Evolutionary conservation across 2,329 filamentous ascomycete genomes (phyloP).

Genomic region (Aspergillus fructus): DNA sequence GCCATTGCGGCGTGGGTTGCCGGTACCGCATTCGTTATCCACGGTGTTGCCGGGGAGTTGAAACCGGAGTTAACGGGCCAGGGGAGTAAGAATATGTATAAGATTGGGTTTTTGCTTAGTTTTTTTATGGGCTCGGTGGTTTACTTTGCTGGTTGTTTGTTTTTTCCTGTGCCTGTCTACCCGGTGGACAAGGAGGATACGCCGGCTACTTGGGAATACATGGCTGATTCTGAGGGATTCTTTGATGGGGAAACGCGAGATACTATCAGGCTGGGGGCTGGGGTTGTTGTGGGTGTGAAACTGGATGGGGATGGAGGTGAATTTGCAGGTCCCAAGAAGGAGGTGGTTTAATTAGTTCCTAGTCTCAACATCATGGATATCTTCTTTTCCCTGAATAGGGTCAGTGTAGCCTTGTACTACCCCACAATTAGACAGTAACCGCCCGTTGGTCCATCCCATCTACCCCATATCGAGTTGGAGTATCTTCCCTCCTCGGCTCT

Average conservation of each 20-base stretch:
- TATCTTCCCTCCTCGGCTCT: too few relatives aligned
- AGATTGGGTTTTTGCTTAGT: constrained; percentile 9
- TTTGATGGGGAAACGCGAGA: background rate
- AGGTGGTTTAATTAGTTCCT: too few relatives aligned
- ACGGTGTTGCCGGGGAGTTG: constrained; percentile 5
- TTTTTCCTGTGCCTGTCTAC: background rate
- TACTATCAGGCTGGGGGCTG: too few relatives aligned
- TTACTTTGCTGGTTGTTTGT: background rate
- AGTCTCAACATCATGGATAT: too few relatives aligned
- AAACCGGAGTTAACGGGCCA: background rate
- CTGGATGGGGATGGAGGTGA: too few relatives aligned
- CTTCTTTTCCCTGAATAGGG: too few relatives aligned
- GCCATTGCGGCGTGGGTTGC: constrained; percentile 1
- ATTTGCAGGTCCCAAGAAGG: too few relatives aligned
- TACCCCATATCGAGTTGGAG: too few relatives aligned
- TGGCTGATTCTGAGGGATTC: constrained; percentile 5
- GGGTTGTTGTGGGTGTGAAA: too few relatives aligned
- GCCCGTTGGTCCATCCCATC: too few relatives aligned
- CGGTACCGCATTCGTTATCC: background rate
- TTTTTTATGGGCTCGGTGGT: constrained; percentile 2
- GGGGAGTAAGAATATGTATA: constrained; percentile 8
- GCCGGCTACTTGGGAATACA: background rate
- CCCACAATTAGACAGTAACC: too few relatives aligned
- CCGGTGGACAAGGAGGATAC: background rate
- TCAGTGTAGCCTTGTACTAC: too few relatives aligned